Conservation (phyloP, 495 filamentous ascomycete genomes). For the Cercophora scortea region DNA sequence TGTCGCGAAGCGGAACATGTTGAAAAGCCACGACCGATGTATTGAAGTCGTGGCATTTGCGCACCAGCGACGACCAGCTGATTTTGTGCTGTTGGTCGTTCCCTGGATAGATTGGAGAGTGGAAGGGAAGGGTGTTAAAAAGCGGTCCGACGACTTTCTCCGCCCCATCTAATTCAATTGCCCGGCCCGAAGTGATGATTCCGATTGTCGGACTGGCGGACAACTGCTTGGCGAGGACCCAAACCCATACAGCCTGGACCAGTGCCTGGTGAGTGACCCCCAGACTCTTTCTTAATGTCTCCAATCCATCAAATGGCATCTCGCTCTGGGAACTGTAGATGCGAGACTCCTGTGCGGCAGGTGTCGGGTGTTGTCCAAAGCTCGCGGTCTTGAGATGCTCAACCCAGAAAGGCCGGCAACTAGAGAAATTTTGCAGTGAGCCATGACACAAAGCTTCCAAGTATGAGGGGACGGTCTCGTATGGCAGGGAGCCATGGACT, state of each 20-base stretch:
- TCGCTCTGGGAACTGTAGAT: slow-evolving; percentile 11
- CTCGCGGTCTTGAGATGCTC: slow-evolving; percentile 39
- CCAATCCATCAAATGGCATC: slow-evolving; percentile 26
- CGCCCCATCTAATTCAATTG: slow-evolving; percentile 54
- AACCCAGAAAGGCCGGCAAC: slow-evolving; percentile 62
- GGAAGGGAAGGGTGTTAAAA: slow-evolving; percentile 83
- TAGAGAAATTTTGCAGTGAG: slow-evolving; percentile 45
- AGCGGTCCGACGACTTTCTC: slow-evolving; percentile 73
- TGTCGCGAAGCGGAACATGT: slow-evolving; percentile 62
- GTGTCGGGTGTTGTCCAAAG: slow-evolving; percentile 23
- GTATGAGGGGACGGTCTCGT: slow-evolving; percentile 31
- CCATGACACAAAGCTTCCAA: slow-evolving; percentile 46
- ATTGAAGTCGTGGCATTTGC: slow-evolving; percentile 54
- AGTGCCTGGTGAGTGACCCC: slow-evolving; percentile 70
- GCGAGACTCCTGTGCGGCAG: neutral
- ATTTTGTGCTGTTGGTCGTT: slow-evolving; percentile 29
- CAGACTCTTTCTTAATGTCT: slow-evolving; percentile 43
- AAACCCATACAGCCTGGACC: slow-evolving; percentile 62
- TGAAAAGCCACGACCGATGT: slow-evolving; percentile 52
- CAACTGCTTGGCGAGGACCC: slow-evolving; percentile 38
- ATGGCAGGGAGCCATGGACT: neutral
- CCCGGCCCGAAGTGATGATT: slow-evolving; percentile 61
- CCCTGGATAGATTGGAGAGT: slow-evolving; percentile 5
- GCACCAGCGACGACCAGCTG: slow-evolving; percentile 45
- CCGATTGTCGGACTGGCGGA: slow-evolving; percentile 44